phyloP scores from a whole-genome alignment of 805 yeast species.

The Kodamaea hsintzibuensis region DNA sequence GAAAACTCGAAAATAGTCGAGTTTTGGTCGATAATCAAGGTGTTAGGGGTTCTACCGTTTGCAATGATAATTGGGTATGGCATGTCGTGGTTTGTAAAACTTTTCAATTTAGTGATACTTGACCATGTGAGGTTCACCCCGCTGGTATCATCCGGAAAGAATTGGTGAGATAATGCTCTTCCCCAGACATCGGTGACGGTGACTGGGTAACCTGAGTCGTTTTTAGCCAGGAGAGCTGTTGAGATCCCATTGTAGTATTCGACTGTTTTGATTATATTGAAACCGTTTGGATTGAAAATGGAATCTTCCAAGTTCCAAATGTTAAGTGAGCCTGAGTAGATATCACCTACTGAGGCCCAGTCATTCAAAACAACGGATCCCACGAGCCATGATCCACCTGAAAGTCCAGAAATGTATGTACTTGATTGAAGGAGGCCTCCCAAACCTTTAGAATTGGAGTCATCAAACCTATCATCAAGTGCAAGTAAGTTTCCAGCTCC shows the following conservation, averaged over 20 bases:
- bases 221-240: slow-evolving; percentile 26
- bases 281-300: slow-evolving; percentile 64
- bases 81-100: slow-evolving; percentile 31
- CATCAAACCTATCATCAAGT: slow-evolving; percentile 15
- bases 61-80: slow-evolving; percentile 43
- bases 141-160: slow-evolving; percentile 26
- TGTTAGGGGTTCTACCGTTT: slow-evolving; percentile 66
- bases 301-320: slow-evolving; percentile 72
- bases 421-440: slow-evolving; percentile 35
- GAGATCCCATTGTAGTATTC: slow-evolving; percentile 44
- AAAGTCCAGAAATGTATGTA: slow-evolving; percentile 30
- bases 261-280: slow-evolving; percentile 52
- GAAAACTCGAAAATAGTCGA: slow-evolving; percentile 56
- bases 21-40: slow-evolving; percentile 55
- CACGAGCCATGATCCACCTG: slow-evolving; percentile 59
- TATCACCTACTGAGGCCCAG: slow-evolving; percentile 35
- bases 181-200: slow-evolving; percentile 46
- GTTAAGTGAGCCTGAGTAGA: slow-evolving; percentile 22
- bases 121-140: slow-evolving; percentile 29
- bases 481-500: slow-evolving; percentile 16
- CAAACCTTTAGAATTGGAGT: slow-evolving; percentile 28
- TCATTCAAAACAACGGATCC: slow-evolving; percentile 46
- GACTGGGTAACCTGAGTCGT: slow-evolving; percentile 36
- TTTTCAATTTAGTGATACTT: slow-evolving; percentile 21
- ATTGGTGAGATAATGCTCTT: slow-evolving; percentile 38